Conservation (phyloP, 2,329 filamentous ascomycete species). For the Aspergillus sp. region DNA sequence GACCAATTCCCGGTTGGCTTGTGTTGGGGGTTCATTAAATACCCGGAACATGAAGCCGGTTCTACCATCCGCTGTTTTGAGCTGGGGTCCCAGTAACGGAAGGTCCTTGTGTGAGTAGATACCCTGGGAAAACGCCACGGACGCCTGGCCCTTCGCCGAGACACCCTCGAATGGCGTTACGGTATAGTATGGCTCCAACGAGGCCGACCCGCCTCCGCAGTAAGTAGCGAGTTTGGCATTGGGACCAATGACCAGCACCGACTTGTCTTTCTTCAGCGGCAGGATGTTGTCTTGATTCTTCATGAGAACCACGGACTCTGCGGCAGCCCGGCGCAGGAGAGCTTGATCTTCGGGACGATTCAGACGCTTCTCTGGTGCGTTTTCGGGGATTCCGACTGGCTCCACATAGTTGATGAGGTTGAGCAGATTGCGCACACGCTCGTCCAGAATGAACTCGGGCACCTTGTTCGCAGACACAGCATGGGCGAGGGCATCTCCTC, state of each 20-base stretch:
- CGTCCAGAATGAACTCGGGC: constrained; percentile 47
- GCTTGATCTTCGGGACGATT: constrained; percentile 56
- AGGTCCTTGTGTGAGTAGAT: constrained; percentile 58
- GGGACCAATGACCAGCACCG: constrained; percentile 47
- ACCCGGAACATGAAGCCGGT: constrained; percentile 55
- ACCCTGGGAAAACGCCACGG: constrained; percentile 49
- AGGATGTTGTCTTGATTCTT: constrained; percentile 61
- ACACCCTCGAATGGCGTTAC: constrained; percentile 40
- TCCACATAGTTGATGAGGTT: constrained; percentile 53
- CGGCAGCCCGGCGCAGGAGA: constrained; percentile 57
- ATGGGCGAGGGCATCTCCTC: constrained; percentile 32
- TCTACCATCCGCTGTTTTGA: constrained; percentile 47
- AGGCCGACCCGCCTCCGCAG: constrained; percentile 59
- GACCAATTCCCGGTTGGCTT: constrained; percentile 41
- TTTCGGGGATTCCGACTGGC: constrained; percentile 47
- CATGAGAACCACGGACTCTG: constrained; percentile 63
- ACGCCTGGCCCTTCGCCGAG: constrained; percentile 24
- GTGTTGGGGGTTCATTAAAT: constrained; percentile 51
- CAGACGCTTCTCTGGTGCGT: constrained; percentile 45
- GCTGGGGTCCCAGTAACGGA: constrained; percentile 48
- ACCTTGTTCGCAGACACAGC: constrained; percentile 51
- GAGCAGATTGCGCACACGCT: constrained; percentile 51
- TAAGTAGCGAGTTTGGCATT: constrained; percentile 43
- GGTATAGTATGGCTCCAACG: constrained; percentile 40
- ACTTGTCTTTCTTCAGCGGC: constrained; percentile 44